Conservation (phyloP, 345 rosid species). For the Syzygium aqueum region DNA sequence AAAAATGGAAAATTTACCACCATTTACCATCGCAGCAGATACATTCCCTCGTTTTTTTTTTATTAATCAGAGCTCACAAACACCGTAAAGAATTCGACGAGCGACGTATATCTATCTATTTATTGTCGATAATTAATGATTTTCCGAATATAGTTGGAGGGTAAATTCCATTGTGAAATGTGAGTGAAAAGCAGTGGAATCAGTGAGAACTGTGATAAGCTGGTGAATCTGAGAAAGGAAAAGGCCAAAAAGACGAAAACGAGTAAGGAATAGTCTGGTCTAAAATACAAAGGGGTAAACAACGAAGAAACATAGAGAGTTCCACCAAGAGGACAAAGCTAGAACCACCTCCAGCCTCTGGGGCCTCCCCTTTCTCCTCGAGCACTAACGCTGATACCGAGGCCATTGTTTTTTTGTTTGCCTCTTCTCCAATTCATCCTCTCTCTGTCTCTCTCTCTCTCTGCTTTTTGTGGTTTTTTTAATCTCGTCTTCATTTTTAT, state of each 20-base stretch:
- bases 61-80: neutral
- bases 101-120: fast-evolving
- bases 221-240: fast-evolving
- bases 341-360: neutral
- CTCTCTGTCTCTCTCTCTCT: neutral
- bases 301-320: neutral
- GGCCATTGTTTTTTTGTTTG: neutral
- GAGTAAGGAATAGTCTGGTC: neutral
- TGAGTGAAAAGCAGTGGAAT: neutral
- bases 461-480: neutral
- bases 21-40: fast-evolving
- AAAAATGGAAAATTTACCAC: neutral
- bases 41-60: too few species aligned
- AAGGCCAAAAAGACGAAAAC: neutral
- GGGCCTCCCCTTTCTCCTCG: neutral
- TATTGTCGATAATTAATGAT: neutral
- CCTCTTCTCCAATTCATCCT: neutral
- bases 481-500: neutral
- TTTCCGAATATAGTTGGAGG: neutral
- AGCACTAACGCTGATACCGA: neutral
- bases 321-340: neutral
- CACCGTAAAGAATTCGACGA: neutral
- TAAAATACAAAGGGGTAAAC: neutral
- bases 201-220: neutral
- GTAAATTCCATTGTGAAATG: neutral